phyloP scores from a whole-genome alignment of 306 rosid species.

The Prunus kanzakura region DNA sequence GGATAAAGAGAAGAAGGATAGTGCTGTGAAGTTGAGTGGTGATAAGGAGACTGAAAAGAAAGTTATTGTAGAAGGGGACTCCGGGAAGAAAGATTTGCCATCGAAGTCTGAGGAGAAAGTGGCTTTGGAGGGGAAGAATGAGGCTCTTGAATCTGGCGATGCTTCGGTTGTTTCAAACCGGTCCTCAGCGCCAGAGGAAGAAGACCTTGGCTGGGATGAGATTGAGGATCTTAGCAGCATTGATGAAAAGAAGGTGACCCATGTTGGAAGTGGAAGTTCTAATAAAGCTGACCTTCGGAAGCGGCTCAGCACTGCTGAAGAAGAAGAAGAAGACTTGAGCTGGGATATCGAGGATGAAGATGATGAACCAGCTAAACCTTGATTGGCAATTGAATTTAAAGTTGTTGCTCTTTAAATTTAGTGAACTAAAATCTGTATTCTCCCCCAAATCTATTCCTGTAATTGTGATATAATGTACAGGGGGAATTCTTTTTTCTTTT shows the following conservation, averaged over 20 bases:
- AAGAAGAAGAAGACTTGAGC: constrained; percentile 72
- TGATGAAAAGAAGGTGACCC: constrained; percentile 52
- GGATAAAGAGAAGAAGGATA: constrained; percentile 13
- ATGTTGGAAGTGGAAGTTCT: constrained; percentile 28
- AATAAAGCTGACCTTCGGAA: constrained; percentile 53
- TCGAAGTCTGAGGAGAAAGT: constrained; percentile 33
- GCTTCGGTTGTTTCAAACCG: constrained; percentile 31
- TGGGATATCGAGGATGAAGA: constrained; percentile 90
- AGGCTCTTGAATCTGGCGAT: constrained; percentile 36
- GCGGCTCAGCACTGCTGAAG: constrained; percentile 65
- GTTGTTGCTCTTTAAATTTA: background rate
- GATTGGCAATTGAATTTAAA: constrained; percentile 1
- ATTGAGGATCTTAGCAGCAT: constrained; percentile 80
- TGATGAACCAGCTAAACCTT: constrained; percentile 52
- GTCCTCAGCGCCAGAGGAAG: constrained; percentile 45
- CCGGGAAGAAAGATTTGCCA: constrained; percentile 36
- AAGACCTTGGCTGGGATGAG: constrained; percentile 93
- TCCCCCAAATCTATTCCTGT: constrained; percentile 14
- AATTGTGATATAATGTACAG: constrained; percentile 18
- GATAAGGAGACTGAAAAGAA: constrained; percentile 27
- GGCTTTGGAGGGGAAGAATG: constrained; percentile 27
- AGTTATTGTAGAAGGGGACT: constrained; percentile 26
- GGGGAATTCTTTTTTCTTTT: constrained; percentile 2
- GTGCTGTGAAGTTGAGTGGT: constrained; percentile 17
- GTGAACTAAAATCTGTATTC: constrained; percentile 12